These are phyloP conservation scores for Seiridium cupressi DNA, from an alignment of 2,329 filamentous ascomycete genomes.

Conservation along the genomic window DNA sequence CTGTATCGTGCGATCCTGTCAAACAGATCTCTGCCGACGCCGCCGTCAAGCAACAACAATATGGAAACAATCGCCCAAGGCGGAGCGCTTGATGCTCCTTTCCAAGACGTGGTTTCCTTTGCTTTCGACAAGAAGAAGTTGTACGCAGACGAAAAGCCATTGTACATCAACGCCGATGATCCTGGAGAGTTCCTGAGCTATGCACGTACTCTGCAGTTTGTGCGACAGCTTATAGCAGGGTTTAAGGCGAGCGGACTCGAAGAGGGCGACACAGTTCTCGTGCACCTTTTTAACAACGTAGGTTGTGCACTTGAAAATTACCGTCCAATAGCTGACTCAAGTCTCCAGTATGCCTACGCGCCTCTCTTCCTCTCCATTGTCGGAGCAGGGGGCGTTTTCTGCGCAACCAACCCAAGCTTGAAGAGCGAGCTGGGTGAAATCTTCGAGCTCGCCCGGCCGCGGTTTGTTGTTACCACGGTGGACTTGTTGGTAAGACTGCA, in stretches of 20 bases:
- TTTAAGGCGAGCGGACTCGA: not conserved
- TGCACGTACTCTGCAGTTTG: constrained; percentile 28
- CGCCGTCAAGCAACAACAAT: no score
- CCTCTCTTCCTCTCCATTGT: constrained; percentile 39
- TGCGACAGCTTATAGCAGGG: constrained; percentile 18
- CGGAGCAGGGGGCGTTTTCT: constrained; percentile 45
- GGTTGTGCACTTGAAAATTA: not conserved
- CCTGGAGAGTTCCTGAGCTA: constrained; percentile 33
- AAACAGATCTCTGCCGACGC: no score
- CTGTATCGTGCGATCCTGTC: no score
- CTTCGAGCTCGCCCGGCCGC: constrained; percentile 39
- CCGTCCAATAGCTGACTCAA: not conserved
- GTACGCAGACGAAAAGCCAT: constrained; percentile 33
- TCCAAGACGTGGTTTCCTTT: constrained; percentile 36
- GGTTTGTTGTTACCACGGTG: constrained; percentile 40
- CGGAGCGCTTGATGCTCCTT: not conserved
- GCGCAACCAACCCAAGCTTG: constrained; percentile 49
- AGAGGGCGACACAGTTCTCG: constrained; percentile 1
- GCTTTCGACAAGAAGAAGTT: constrained; percentile 31
- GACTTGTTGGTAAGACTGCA: constrained; percentile 12
- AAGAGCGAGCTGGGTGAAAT: constrained; percentile 47
- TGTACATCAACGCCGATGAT: constrained; percentile 40
- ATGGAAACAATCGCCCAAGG: no score
- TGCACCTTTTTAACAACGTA: constrained; percentile 3
- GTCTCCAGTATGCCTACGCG: constrained; percentile 35